Base-by-base conservation (phyloP, 805 yeast genomes). In the Teunomyces aglyptinius region DNA sequence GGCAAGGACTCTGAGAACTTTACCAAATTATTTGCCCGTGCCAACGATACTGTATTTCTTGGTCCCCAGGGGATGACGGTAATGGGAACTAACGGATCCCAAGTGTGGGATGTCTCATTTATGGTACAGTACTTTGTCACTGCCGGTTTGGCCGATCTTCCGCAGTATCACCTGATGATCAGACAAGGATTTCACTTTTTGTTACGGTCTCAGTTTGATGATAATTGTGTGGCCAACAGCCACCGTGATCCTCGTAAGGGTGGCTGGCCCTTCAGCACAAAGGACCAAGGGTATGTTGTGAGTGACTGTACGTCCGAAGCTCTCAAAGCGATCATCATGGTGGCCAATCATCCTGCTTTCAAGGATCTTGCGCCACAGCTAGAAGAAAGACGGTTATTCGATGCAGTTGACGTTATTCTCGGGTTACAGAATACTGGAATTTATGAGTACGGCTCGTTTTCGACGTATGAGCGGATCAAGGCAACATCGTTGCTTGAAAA, bases 231-330 rank as follows among this genome's bases (percentile, higher is more conserved):
- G 3, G 78, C 75, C 1, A 95, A 90, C 6, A 82, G 89, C 43
- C 92, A 76, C 66, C 76, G 99, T 55, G 98, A 94, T 60, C 77
- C 75, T 48, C 72, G 98, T 44, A 74, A 71, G 35, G 99, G 99
- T 15, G 96, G 89, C 1, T 94, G 96, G 95, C 97, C 97, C 0
- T 94, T 92, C 63, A 87, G 96, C 43, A 94, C 98, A 0, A 90
- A 91, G 57, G 84, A 85, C 4, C 99, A 94, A 68, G 99, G 99
- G 0, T 94, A 92, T 59, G 86, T 96, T 0, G 99, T 94, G 2
- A 82, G 95, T 56, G 99, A 94, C 64, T 92, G 98, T 67, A 92
- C 99, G 0, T 96, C 97, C 0, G 99, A 92, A 63, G 88, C 97
- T 0, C 70, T 91, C 53, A 94, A 94, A 61, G 97, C 98, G 0